Evolutionary conservation across 164 flowering plant species (phyloP), one percentile per base, ranked within the genome.

Genomic region (Berberis thunbergii): DNA sequence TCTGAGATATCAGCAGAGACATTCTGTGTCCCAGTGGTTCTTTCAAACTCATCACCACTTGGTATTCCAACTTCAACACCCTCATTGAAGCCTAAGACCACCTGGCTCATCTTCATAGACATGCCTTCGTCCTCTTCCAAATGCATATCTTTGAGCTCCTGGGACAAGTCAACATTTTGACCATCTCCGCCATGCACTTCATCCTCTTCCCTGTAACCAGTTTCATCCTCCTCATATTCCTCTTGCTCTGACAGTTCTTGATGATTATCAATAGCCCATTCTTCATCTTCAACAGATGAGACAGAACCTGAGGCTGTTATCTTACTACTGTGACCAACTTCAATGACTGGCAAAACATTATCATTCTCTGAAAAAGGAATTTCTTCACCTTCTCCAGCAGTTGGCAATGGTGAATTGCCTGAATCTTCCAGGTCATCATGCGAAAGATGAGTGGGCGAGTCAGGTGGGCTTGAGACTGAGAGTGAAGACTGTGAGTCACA

Each of bases 401-500:
- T 67, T 38, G 80, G 76, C 62, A 72, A 61, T 4, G 80, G 72
- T 48, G 84, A 79, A 59, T 81, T 87, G 58, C 81, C 82, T 55
- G 84, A 74, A 49, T 83, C 91, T 69, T 91, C 96, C 78, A 91
- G 70, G 59, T 89, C 97, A 80, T 91, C 95, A 74, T 89, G 87
- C 8, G 97, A 94, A 41, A 88, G 87, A 72, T 85, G 96, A 67
- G 87, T 76, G 8, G 98, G 97, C 57, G 98, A 90, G 69, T 54
- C 77, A 12, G 98, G 98, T 4, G 94, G 82, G 68, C 98, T 93
- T 41, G 97, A 84, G 64, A 93, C 92, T 44, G 89, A 90, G 2
- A 90, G 86, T 6, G 98, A 88, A 42, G 97, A 90, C 61, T 87
- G 98, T 11, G 97, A 93, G 59, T 85, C 98, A 77, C 92, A 88